Base-by-base conservation (phyloP, 2,329 filamentous ascomycete genomes). In the Ceratocystis harringtonii region DNA sequence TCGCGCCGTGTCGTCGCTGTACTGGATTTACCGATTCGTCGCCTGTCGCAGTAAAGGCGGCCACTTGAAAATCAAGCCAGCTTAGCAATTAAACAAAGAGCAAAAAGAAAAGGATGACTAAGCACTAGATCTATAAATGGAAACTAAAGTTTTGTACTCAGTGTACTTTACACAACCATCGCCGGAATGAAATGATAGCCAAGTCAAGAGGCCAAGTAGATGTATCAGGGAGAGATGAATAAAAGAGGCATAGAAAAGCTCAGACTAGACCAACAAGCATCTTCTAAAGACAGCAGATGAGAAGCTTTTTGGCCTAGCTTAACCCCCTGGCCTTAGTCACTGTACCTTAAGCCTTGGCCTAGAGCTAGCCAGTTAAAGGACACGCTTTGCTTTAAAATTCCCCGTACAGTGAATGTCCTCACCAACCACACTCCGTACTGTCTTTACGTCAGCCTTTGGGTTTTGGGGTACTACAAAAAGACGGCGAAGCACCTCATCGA, bases 331-430 rank as follows among this genome's bases (percentile, higher is more conserved):
- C 36, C 36, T 15, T 41, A 5, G 36, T 15, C 10, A 12, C 36
- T 41, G 36, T 41, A 41, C 36, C 36, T 41, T 41, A 41, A 12
- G 12, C 10, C 10, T 4, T 41, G 36, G 36, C 36, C 12, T 15
- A 12, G 12, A 41, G 10, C 36, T 41, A 41, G 36, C 32, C 32
- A 28, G 25, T 64, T 52, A 67, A 52, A 67, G 66, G 66, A 67
- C 66, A 67, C 66, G 66, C 66, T 65, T 30, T 41, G 66, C 66
- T 65, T 30, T 28, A 25, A 63, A 50, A 43, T 19, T n/a, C 45
- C 25, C 62, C 66, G 60, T 55, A 62, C 66, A 62, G 66, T 58
- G 55, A 28, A 12, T 25, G 19, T 25, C 3, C 22, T 25, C 22
- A 28, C 2, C 2, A 25, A 4, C 19, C 44, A 48, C 15, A 48